Evolutionary conservation across 495 filamentous ascomycete species (phyloP).

Genomic region (Penicillium odoratum): DNA sequence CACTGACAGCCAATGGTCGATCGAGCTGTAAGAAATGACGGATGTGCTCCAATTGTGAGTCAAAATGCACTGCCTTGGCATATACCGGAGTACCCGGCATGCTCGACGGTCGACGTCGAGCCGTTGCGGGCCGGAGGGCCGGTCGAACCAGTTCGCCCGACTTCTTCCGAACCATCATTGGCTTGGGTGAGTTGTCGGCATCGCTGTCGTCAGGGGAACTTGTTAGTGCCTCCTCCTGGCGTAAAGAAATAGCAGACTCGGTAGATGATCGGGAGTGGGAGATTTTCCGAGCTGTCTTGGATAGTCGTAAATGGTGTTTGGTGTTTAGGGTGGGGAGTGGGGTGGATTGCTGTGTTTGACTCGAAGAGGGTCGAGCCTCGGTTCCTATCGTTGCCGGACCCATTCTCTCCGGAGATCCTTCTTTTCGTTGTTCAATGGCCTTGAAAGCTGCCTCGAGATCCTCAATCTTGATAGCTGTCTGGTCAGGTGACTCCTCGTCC

Average conservation of each 20-base stretch:
- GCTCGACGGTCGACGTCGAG: conserved; percentile 78
- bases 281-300: conserved; percentile 62
- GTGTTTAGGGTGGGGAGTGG: conserved; percentile 2
- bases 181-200: conserved; percentile 55
- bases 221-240: conserved; percentile 55
- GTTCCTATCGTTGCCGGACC: conserved; percentile 36
- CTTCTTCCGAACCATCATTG: conserved; percentile 94
- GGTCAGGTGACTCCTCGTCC: conserved; percentile 70
- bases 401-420: conserved; percentile 59
- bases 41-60: conserved; percentile 90
- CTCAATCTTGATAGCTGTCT: conserved; percentile 63
- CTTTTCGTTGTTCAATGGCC: conserved; percentile 68
- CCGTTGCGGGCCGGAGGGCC: conserved; percentile 73
- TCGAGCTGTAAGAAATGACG: conserved; percentile 93
- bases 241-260: conserved; percentile 61
- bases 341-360: conserved; percentile 2
- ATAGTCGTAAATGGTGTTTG: conserved; percentile 39
- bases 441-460: conserved; percentile 83
- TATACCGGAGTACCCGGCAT: conserved; percentile 98
- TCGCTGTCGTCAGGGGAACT: conserved; percentile 67
- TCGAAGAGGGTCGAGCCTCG: conserved; percentile 35
- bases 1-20: conserved; percentile 89
- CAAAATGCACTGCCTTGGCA: conserved; percentile 93
- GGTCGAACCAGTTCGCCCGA: conserved; percentile 95
- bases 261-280: conserved; percentile 84